Conservation (phyloP, 2,329 filamentous ascomycete species). For the Fusarium sp. region DNA sequence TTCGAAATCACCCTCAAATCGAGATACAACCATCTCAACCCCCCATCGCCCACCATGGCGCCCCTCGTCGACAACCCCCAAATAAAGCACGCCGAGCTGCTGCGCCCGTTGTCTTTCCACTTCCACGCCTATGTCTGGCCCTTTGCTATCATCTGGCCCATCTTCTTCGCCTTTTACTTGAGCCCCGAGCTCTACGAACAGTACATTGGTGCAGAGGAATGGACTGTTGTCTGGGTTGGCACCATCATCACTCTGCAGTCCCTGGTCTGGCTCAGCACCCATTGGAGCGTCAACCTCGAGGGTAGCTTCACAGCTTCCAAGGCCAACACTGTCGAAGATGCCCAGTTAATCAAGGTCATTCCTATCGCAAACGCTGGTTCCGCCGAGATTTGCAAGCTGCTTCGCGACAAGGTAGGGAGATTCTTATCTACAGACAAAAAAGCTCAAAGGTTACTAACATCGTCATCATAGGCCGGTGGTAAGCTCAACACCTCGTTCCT, state of each 20-base stretch:
- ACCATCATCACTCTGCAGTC: constrained; percentile 90
- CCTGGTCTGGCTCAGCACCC: constrained; percentile 93
- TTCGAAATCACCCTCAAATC: constrained; percentile 6
- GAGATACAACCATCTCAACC: constrained; percentile 33
- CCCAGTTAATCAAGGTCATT: constrained; percentile 91
- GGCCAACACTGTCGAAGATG: constrained; percentile 79
- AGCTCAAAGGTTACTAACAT: constrained; percentile 34
- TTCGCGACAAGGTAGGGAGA: constrained; percentile 76
- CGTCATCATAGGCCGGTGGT: constrained; percentile 70
- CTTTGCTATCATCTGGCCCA: constrained; percentile 91
- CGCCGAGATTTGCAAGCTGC: constrained; percentile 87
- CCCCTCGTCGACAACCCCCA: constrained; percentile 92
- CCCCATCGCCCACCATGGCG: constrained; percentile 66
- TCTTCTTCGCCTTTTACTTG: constrained; percentile 91
- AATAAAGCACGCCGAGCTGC: constrained; percentile 88
- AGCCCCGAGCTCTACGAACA: constrained; percentile 87
- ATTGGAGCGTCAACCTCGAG: constrained; percentile 94
- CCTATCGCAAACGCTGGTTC: constrained; percentile 90
- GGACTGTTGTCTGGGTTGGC: constrained; percentile 96
- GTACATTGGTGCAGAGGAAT: constrained; percentile 94
- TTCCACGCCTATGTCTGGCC: constrained; percentile 95
- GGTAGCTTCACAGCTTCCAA: constrained; percentile 84
- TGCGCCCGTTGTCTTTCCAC: constrained; percentile 86
- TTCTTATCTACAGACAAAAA: constrained; percentile 5
- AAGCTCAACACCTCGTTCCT: constrained; percentile 88